These are phyloP conservation scores for Talaromyces verruculosus DNA, from an alignment of 2,329 filamentous ascomycete genomes.

Conservation along the genomic window DNA sequence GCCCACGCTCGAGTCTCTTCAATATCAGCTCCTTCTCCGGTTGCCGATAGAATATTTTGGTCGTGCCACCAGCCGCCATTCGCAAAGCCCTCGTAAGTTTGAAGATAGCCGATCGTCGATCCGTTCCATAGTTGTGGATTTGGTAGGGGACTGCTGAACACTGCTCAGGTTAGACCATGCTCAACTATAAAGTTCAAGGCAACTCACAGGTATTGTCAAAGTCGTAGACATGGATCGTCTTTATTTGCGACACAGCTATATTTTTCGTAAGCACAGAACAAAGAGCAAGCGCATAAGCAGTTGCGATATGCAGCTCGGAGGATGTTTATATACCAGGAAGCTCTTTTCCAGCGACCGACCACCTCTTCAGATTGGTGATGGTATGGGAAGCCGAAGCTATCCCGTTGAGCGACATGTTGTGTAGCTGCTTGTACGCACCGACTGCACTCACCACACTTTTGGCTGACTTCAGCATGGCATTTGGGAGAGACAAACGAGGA, in stretches of 20 bases:
- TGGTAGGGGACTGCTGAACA: slow-evolving; percentile 88
- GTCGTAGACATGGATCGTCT: slow-evolving; percentile 86
- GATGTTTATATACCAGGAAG: slow-evolving; percentile 58
- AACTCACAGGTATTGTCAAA: slow-evolving; percentile 86
- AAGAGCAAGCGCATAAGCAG: slow-evolving; percentile 24
- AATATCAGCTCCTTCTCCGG: slow-evolving; percentile 75
- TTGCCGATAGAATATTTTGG: slow-evolving; percentile 76
- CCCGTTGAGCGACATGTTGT: slow-evolving; percentile 33
- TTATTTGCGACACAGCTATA: slow-evolving; percentile 65
- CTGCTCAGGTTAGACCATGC: slow-evolving; percentile 43
- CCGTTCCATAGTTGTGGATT: slow-evolving; percentile 85
- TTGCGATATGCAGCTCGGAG: too few relatives aligned
- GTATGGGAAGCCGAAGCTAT: slow-evolving; percentile 49
- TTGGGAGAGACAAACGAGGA: neutral
- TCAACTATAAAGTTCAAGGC: neutral
- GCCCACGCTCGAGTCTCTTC: slow-evolving; percentile 85
- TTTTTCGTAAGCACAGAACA: neutral
- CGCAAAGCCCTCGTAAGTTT: slow-evolving; percentile 71
- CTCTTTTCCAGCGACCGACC: slow-evolving; percentile 74
- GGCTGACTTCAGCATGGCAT: slow-evolving; percentile 36
- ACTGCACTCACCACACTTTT: slow-evolving; percentile 36
- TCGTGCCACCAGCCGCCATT: slow-evolving; percentile 99
- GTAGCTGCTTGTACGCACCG: slow-evolving; percentile 18
- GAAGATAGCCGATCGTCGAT: slow-evolving; percentile 72
- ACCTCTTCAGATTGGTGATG: slow-evolving; percentile 73